Base-by-base conservation (phyloP, 176 grass and related monocot genomes). In the Juncus inflexus region DNA sequence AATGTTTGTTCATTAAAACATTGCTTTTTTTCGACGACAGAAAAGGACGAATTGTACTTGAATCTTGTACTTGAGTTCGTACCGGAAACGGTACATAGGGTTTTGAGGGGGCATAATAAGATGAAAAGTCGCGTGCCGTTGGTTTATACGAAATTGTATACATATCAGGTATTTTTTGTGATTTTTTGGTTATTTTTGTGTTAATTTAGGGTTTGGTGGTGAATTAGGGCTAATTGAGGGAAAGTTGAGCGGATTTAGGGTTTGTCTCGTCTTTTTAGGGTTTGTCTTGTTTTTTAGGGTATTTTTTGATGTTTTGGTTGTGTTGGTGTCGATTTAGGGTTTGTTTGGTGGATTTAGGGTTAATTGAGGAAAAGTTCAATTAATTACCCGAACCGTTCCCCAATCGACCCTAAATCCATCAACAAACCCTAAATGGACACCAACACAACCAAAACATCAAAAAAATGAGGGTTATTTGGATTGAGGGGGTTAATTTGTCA, bases 31-130 rank as follows among this genome's bases (percentile, higher is more conserved):
- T 89, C 86, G 54, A 86, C 74, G 4, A 86, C 90, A 49, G 89
- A 84, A 9, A 87, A 87, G 64, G 84, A 84, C 10, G 85, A 95
- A 60, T 36, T 89, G 3, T 95, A 95, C 65, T 82, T 95, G 42
- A 95, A 89, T 69, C 80, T 95, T 63, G 90, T 95, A 35, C 82
- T 95, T 72, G 90, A 95, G 67, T 95, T 83, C 41, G 85, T 95
- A 42, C 90, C 90, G 14, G 90, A 95, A 83, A 89, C 90, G 63
- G 79, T 89, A 39, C 82, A 95, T 50, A 78, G 85, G 56, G 79
- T 89, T 58, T 55, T 95, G 60, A 85, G 80, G 50, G 79, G 89
- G 72, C 88, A 95, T 75, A 89, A 85, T 67, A 88, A 83, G 57
- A 83, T 87, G 75, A 85, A 79, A 36, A 85, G 89, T 65, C 74